Percentiles rank a stretch among this genome's conserved stretches.
Conservation (phyloP, 345 rosid species). For the Carallia brachiata region DNA sequence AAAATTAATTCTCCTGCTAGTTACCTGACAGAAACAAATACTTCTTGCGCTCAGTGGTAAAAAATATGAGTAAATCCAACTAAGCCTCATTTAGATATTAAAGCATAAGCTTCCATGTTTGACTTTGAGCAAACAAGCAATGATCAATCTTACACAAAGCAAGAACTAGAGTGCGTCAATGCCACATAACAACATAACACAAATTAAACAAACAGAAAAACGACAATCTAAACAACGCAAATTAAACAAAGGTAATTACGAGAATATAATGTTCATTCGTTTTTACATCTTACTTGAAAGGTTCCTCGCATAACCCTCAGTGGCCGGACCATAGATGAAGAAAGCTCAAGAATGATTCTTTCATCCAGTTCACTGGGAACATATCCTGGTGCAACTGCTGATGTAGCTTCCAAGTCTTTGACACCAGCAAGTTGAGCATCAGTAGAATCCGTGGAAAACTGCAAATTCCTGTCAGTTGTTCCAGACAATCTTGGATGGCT, state of each 20-base stretch:
- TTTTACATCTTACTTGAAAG: conserved; percentile 66
- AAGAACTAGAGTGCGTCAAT: no score
- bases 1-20: conserved; percentile 87
- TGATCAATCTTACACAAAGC: not conserved
- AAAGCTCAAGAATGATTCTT: conserved; percentile 86
- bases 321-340: conserved; percentile 94
- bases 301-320: conserved; percentile 82
- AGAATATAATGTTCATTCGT: not conserved
- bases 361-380: conserved; percentile 87
- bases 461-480: conserved; percentile 49
- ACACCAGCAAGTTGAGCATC: conserved; percentile 51
- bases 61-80: not conserved
- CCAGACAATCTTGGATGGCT: conserved; percentile 43
- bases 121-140: conserved; percentile 10
- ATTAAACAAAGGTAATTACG: not conserved
- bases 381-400: conserved; percentile 77
- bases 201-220: not conserved
- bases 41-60: conserved; percentile 4
- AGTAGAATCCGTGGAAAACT: conserved; percentile 41
- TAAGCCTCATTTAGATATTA: not conserved
- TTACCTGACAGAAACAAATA: conserved; percentile 52
- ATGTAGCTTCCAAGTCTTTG: conserved; percentile 49
- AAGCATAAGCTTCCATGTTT: conserved; percentile 6
- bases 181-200: no score
- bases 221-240: not conserved